Evolutionary conservation across 208 protist genomes (phyloP), one percentile per base, ranked within the genome.

Genomic region (Histomonas meleagridis): DNA sequence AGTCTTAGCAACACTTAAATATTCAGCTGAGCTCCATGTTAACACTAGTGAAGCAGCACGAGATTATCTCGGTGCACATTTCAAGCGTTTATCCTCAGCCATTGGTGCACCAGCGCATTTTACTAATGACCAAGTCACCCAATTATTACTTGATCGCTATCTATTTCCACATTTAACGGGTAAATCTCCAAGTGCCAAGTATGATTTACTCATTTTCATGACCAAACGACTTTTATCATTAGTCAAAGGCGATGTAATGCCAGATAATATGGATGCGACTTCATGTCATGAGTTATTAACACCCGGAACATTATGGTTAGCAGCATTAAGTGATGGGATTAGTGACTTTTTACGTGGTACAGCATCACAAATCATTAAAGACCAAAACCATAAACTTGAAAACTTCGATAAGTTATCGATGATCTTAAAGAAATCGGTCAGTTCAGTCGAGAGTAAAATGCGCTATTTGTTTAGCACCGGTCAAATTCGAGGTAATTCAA

Each of bases 271-370:
- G 79, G 98, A 99, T 94, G 95, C 97, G 4, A 96, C 96, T 32
- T 95, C 95, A 55, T 96, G 97, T 93, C 97, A 99, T 76, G 97
- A 99, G 93, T 65, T 99, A 18, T 96, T 99, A 76, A 95, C 97
- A 16, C 96, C 97, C 10, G 98, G 98, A 23, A 96, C 98, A 86
- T 91, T 97, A 14, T 86, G 76, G 76, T 46, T 86, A 28, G 40
- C 76, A 32, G 76, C 32, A 18, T 46, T 86, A 9, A 57, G 46
- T 38, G 76, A 86, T 55, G 76, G 26, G 14, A 86, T 86, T 38
- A 55, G 40, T 23, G 76, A 86, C 76, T 92, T 53, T 21, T 55
- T 69, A 18, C 40, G 78, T 48, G 57, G 35, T 12, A 16, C 62
- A 35, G 32, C 32, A 0, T 53, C n/a, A 4, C 46, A 93, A 35